Conservation (phyloP, 345 rosid species). For the Xanthoceras sorbifolium region DNA sequence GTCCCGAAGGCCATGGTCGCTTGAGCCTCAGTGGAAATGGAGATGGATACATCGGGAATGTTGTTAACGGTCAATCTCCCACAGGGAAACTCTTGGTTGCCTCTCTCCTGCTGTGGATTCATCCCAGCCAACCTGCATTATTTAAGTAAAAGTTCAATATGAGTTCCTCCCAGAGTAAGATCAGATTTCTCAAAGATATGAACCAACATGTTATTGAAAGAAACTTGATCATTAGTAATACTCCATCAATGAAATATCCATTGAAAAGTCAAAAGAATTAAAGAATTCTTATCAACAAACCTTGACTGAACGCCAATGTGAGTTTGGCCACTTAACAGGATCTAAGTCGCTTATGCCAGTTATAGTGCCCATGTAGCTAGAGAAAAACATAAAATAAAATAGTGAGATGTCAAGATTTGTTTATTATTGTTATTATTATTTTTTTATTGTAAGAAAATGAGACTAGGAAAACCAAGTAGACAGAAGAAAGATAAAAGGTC, state of each 20-base stretch:
- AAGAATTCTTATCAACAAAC: conserved; percentile 28
- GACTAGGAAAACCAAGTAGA: conserved; percentile 9
- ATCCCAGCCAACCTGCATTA: conserved; percentile 97
- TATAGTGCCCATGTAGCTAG: conserved; percentile 94
- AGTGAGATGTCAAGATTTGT: conserved; percentile 16
- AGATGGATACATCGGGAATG: conserved; percentile 97
- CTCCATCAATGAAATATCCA: background rate
- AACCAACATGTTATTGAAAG: background rate
- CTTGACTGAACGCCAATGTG: conserved; percentile 94
- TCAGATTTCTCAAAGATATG: background rate
- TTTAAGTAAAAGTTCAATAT: background rate
- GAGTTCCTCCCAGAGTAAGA: background rate
- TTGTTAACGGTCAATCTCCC: conserved; percentile 98
- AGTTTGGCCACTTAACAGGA: conserved; percentile 68
- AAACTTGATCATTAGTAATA: background rate
- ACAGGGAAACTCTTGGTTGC: conserved; percentile 95
- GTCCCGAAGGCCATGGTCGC: conserved; percentile 96
- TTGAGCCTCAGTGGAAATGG: conserved; percentile 91
- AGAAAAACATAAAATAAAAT: conserved; percentile 16
- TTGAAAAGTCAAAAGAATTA: background rate
- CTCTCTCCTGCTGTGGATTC: conserved; percentile 98
- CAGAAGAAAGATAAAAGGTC: background rate
- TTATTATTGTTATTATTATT: background rate
- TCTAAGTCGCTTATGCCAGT: conserved; percentile 86
- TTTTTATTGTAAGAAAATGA: too few relatives aligned